Evolutionary conservation across 768 basidiomycete genomes (phyloP), one percentile per base, ranked within the genome.

Genomic region (Ramaria sp.): DNA sequence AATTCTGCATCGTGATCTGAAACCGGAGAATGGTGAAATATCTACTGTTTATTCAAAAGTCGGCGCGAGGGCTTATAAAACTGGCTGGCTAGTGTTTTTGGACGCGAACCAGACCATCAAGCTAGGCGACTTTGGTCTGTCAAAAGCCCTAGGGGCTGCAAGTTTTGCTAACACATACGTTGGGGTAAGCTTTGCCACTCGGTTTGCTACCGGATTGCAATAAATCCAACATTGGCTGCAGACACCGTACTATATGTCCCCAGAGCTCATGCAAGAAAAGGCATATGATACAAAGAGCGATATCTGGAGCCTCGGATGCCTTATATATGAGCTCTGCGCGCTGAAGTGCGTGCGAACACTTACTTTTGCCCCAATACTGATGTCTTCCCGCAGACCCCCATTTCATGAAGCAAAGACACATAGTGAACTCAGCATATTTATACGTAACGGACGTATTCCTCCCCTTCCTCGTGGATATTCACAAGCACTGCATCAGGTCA

Each of bases 221-320:
- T 34, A n/a, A 27, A 6, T 24, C 9, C 45, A 47, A 25, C 16
- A 25, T 47, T 47, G 22, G 20, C 18, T 15, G n/a, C 61, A 97
- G 93, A 99, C 96, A 3, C 96, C 96, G 3, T 94, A 98, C 66
- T 98, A 99, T 72, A 98, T 99, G 96, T 96, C 93, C 1, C 96
- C 96, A 0, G 95, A 99, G 67, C 77, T 98, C 32, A 91, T 97
- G 80, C 90, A 89, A 71, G 95, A 98, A 65, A 93, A 90, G 65
- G 81, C 90, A 3, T 99, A 99, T 69, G 96, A 97, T 70, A 86
- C 90, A 6, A 99, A 98, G 70, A 92, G 89, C 0, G 96, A 99
- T 64, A 97, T 99, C 47, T 99, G 96, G 96, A 94, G 91, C 3
- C 76, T 98, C 27, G 96, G 96, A 1, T 99, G 96, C 69, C 76